Conservation (phyloP, 306 rosid genomes). For the Albizia julibrissin region DNA sequence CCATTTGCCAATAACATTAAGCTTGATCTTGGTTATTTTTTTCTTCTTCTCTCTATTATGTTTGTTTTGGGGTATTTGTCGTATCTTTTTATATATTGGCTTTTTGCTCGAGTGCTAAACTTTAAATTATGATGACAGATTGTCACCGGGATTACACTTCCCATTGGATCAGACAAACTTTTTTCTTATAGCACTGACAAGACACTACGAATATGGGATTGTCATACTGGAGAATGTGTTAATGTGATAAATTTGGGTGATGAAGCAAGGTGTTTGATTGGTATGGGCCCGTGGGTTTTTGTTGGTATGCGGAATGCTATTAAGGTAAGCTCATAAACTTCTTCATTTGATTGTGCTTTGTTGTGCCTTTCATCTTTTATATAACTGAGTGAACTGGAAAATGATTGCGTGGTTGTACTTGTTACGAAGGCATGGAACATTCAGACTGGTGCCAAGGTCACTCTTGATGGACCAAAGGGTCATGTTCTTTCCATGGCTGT, state of each 20-base stretch:
- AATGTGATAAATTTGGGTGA: neutral
- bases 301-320: constrained; percentile 36
- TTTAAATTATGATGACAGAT: no score
- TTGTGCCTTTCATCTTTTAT: neutral
- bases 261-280: constrained; percentile 45
- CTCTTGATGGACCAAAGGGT: no score
- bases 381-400: neutral
- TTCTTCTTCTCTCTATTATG: no score
- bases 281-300: constrained; percentile 53
- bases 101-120: no score
- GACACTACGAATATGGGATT: constrained; percentile 51
- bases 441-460: no score
- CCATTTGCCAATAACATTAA: no score
- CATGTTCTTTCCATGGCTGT: no score
- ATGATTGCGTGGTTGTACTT: neutral
- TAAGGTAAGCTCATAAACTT: constrained; percentile 1
- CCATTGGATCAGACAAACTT: neutral
- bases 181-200: constrained; percentile 22
- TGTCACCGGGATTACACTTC: no score
- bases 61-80: no score
- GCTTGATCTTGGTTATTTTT: no score
- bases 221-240: constrained; percentile 44
- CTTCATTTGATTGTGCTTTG: neutral
- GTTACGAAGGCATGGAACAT: constrained; percentile 28
- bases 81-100: no score